These are phyloP conservation scores for Solanum gracilifrons DNA, from an alignment of 257 asterid genomes.

Conservation along the genomic window DNA sequence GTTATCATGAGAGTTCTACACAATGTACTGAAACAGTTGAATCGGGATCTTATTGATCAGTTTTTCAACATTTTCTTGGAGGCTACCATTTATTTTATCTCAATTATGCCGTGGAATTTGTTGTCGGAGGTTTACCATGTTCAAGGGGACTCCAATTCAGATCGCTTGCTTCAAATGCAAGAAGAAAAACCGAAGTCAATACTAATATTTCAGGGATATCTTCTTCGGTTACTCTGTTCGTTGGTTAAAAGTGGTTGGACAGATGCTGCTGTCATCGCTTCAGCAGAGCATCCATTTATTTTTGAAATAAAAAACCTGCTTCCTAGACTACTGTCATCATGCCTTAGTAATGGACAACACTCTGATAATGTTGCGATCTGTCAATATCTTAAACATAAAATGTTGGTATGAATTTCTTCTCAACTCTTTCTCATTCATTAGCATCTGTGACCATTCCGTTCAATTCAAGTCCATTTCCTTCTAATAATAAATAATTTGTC, in stretches of 20 bases:
- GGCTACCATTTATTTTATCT: constrained; percentile 28
- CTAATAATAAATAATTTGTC: not conserved
- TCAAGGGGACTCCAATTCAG: constrained; percentile 10
- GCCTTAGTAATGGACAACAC: constrained; percentile 30
- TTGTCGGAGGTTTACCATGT: constrained; percentile 22
- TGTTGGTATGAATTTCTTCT: constrained; percentile 42
- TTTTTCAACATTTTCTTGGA: constrained; percentile 31
- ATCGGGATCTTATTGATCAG: constrained; percentile 30
- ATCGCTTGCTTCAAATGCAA: constrained; percentile 3
- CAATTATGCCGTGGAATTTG: constrained; percentile 38
- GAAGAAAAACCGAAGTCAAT: constrained; percentile 23
- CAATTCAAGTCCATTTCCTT: not conserved
- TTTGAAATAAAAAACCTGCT: constrained; percentile 31
- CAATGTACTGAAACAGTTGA: constrained; percentile 44
- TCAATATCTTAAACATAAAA: constrained; percentile 67
- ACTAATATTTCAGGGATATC: constrained; percentile 33
- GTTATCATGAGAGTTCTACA: constrained; percentile 48
- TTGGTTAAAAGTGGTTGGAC: constrained; percentile 23
- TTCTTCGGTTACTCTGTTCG: constrained; percentile 63
- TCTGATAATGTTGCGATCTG: constrained; percentile 22
- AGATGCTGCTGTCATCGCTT: constrained; percentile 22
- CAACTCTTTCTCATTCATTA: not conserved
- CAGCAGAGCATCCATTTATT: constrained; percentile 15
- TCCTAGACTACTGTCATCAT: constrained; percentile 43
- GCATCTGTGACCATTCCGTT: not conserved